These are phyloP conservation scores for Hypoxylon fragiforme DNA, from an alignment of 495 filamentous ascomycete genomes.

Conservation along the genomic window DNA sequence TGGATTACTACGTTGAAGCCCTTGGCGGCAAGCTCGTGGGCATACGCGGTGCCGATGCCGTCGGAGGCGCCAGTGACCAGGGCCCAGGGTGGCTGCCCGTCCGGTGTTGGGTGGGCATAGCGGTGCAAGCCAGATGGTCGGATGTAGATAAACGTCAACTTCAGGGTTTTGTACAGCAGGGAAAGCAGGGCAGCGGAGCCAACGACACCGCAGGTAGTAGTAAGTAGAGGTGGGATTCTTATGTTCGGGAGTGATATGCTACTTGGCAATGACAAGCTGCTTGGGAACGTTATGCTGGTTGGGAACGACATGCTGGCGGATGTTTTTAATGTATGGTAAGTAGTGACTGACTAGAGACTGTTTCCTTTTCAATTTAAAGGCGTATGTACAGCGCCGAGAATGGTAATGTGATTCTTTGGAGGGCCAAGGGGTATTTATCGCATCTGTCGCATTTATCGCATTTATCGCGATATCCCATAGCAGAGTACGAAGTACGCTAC, in stretches of 20 bases:
- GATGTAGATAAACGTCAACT: background rate
- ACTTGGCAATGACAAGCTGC: no score
- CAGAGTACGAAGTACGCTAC: no score
- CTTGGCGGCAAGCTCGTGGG: background rate
- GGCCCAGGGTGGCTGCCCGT: background rate
- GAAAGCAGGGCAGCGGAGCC: background rate
- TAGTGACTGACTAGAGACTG: background rate
- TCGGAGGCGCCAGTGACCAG: background rate
- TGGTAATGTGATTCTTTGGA: no score
- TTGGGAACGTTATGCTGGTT: no score
- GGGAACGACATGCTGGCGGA: no score
- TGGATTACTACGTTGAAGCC: background rate
- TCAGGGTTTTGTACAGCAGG: background rate
- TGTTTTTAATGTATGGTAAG: background rate
- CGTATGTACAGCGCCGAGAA: no score
- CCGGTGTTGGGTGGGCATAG: background rate
- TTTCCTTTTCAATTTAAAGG: background rate
- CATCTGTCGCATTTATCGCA: no score
- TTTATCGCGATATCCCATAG: no score
- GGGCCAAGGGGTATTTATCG: no score
- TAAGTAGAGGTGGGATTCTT: background rate
- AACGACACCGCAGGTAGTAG: background rate
- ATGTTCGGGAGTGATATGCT: no score
- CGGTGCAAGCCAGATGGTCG: background rate
- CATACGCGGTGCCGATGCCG: background rate